These are phyloP conservation scores for Aphanomyces cochlioides DNA, from an alignment of 352 stramenopile genomes.

Conservation along the genomic window DNA sequence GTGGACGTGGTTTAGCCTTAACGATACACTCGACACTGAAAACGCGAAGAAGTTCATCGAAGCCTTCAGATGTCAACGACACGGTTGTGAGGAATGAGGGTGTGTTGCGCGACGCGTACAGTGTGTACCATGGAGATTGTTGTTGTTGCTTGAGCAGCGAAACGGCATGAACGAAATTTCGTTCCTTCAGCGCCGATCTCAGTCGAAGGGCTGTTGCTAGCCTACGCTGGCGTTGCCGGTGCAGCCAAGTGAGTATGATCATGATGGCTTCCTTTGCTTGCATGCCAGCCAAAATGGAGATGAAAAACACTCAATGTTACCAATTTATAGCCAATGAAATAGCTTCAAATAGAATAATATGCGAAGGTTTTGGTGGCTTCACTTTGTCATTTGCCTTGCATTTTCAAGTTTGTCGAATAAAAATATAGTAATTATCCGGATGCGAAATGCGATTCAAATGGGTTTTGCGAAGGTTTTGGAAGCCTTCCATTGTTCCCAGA, in stretches of 20 bases:
- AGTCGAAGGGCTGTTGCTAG: background rate
- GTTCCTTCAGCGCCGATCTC: background rate
- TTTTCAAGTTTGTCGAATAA: background rate
- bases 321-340: conserved; percentile 14
- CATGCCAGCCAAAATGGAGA: background rate
- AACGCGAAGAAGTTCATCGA: background rate
- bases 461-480: conserved; percentile 6
- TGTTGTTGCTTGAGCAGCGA: background rate
- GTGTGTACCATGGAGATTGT: background rate
- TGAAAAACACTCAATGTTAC: background rate
- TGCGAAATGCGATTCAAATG: background rate
- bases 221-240: background rate
- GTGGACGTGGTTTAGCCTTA: no score
- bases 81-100: background rate
- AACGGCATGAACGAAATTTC: background rate
- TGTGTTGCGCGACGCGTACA: background rate
- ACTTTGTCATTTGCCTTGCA: background rate
- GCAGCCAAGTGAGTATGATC: background rate
- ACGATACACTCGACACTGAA: no score
- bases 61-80: background rate
- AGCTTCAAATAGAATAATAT: background rate
- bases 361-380: background rate
- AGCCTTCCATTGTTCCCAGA: no score
- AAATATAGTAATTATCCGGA: background rate
- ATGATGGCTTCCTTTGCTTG: conserved; percentile 1